A percentile compares a stretch with the other conserved stretches of the same genome.
phyloP scores from a whole-genome alignment of 345 rosid genomes.

The Carallia pectinifolia region DNA sequence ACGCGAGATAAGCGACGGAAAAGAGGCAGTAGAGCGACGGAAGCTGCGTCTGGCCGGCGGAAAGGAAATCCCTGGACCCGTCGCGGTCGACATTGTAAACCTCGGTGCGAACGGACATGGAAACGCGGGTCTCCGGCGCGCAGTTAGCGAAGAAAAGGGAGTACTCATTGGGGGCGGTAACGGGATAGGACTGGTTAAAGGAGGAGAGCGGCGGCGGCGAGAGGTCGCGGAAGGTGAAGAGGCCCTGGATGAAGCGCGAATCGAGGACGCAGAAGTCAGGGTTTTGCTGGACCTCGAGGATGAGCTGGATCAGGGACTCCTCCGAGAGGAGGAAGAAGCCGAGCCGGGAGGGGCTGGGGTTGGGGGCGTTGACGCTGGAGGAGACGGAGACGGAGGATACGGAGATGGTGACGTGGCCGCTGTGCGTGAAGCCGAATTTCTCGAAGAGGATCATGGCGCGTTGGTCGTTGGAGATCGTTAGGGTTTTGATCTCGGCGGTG shows the following conservation, averaged over 20 bases:
- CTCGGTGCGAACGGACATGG: constrained; percentile 80
- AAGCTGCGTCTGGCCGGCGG: constrained; percentile 78
- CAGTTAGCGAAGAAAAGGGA: constrained; percentile 91
- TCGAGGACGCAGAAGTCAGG: constrained; percentile 83
- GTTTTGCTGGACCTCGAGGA: constrained; percentile 78
- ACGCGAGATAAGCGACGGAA: constrained; percentile 53
- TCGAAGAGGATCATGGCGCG: constrained; percentile 97
- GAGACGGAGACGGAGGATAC: constrained; percentile 66
- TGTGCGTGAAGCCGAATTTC: constrained; percentile 86
- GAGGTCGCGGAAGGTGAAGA: constrained; percentile 81
- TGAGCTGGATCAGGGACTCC: constrained; percentile 77
- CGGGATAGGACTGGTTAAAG: constrained; percentile 61
- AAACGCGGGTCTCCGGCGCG: constrained; percentile 67
- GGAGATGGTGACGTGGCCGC: constrained; percentile 66
- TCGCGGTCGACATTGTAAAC: constrained; percentile 63
- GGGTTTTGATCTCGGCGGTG: constrained; percentile 38
- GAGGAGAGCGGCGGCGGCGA: constrained; percentile 69
- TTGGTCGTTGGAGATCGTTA: constrained; percentile 55
- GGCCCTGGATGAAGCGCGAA: constrained; percentile 49
- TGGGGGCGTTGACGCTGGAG: constrained; percentile 42
- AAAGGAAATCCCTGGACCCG: constrained; percentile 58
- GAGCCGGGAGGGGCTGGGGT: constrained; percentile 59
- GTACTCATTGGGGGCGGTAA: constrained; percentile 75
- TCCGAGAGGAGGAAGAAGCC: constrained; percentile 96
- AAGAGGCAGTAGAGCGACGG: constrained; percentile 62